Percentiles rank a stretch among this genome's conserved stretches.
Evolutionary conservation across 2,329 filamentous ascomycete species (phyloP).

Genomic region (Penicillium sp.): DNA sequence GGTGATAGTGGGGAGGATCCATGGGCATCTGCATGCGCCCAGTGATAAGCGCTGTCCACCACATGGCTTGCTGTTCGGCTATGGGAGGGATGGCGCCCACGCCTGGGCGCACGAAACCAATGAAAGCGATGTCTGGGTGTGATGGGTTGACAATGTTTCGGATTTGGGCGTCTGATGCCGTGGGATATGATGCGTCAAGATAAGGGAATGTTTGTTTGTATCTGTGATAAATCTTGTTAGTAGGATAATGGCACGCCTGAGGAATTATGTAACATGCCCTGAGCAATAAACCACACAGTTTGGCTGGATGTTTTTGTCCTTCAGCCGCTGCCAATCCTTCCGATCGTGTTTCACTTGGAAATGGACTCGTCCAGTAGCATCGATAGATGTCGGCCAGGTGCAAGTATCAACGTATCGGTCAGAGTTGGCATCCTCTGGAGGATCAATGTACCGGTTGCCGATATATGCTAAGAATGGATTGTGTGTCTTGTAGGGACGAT

Average conservation of each 20-base stretch:
- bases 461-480: slow-evolving; percentile 12
- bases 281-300: slow-evolving; percentile 14
- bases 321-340: slow-evolving; percentile 16
- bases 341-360: slow-evolving; percentile 9
- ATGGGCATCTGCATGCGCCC: slow-evolving; percentile 10
- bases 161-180: slow-evolving; percentile 10
- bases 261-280: neutral
- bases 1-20: slow-evolving; percentile 10
- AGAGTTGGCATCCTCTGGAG: slow-evolving; percentile 12
- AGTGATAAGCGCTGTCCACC: slow-evolving; percentile 13
- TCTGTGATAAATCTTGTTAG: neutral
- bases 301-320: slow-evolving; percentile 6
- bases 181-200: slow-evolving; percentile 12
- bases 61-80: slow-evolving; percentile 16
- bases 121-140: slow-evolving; percentile 12
- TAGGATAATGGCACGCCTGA: neutral
- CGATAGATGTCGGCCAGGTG: slow-evolving; percentile 15
- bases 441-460: slow-evolving; percentile 15
- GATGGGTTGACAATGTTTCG: slow-evolving; percentile 12
- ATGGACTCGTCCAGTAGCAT: slow-evolving; percentile 9
- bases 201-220: slow-evolving; percentile 17
- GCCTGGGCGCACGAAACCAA: slow-evolving; percentile 15
- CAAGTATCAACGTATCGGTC: slow-evolving; percentile 14
- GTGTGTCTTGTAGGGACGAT: slow-evolving; percentile 12
- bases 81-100: slow-evolving; percentile 16